phyloP scores from a whole-genome alignment of 106 monocot genomes.

The Dioscorea alata region DNA sequence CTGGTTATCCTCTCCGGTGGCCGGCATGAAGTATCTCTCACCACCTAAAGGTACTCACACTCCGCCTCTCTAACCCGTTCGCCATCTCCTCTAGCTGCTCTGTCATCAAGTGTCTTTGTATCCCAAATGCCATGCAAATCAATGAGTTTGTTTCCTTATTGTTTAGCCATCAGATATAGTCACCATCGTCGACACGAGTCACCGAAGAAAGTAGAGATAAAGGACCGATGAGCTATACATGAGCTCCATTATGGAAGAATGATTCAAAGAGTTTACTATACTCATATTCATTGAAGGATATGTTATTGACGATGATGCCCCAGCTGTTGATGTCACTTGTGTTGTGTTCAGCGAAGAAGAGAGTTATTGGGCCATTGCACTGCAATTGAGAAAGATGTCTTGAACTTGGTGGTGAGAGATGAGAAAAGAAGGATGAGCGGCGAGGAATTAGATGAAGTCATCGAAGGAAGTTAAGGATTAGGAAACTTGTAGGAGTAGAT shows the following conservation, averaged over 20 bases:
- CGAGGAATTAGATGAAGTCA: constrained; percentile 19
- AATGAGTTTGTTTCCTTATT: constrained; percentile 8
- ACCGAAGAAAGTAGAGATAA: constrained; percentile 13
- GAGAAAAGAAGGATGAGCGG: constrained; percentile 3
- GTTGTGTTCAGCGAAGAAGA: constrained; percentile 3
- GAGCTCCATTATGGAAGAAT: constrained; percentile 18
- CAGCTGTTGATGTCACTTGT: too few species aligned
- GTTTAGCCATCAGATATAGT: constrained; percentile 31
- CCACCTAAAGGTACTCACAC: constrained; percentile 9
- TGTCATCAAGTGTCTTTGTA: constrained; percentile 16
- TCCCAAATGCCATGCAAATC: constrained; percentile 46
- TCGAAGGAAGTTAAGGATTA: background rate
- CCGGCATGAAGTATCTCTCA: too few species aligned
- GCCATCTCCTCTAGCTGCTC: constrained; percentile 33
- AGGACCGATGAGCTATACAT: constrained; percentile 46
- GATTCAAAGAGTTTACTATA: constrained; percentile 25
- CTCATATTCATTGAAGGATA: constrained; percentile 28
- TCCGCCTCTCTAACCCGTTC: constrained; percentile 19
- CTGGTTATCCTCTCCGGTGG: too few species aligned
- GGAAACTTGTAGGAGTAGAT: background rate
- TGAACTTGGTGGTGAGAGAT: constrained; percentile 18
- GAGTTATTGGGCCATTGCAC: constrained; percentile 1
- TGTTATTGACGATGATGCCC: too few species aligned
- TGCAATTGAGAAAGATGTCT: background rate
- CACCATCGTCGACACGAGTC: background rate